Conservation (phyloP, 306 rosid species). For the Cicer yamashitae region DNA sequence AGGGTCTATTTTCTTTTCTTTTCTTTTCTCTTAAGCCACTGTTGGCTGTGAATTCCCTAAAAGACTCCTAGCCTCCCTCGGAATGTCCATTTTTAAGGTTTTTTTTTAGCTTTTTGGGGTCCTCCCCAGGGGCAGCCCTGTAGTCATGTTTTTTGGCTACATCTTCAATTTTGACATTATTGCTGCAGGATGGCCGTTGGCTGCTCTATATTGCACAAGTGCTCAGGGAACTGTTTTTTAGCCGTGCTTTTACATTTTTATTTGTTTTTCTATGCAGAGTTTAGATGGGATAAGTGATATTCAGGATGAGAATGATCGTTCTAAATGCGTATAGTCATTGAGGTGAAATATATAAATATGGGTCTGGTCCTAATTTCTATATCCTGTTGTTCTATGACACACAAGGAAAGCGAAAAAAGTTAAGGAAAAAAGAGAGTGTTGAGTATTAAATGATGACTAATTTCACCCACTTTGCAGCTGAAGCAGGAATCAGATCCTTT, state of each 20-base stretch:
- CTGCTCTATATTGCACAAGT: no score
- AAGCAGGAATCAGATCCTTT: conserved; percentile 90
- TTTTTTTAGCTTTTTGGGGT: no score
- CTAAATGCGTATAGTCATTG: conserved; percentile 95
- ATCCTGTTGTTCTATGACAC: conserved; percentile 16
- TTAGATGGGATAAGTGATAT: conserved; percentile 92
- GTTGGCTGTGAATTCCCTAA: no score
- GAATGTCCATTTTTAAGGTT: no score
- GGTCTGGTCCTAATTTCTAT: conserved; percentile 1
- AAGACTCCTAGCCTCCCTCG: no score
- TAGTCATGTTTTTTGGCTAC: no score
- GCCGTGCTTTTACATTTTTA: background rate
- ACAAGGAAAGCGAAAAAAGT: background rate
- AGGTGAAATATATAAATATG: conserved; percentile 57
- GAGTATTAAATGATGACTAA: conserved; percentile 21
- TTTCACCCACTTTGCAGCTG: conserved; percentile 63
- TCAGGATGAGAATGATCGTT: conserved; percentile 95
- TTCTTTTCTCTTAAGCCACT: no score
- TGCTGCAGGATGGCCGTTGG: no score
- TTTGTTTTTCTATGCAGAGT: conserved; percentile 55
- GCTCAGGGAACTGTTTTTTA: no score
- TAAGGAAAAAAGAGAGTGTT: background rate
- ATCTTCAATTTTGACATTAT: no score
- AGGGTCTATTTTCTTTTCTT: no score
- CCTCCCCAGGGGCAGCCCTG: no score